phyloP scores from a whole-genome alignment of 2,329 filamentous ascomycete species.

The Aaosphaeria arxii region DNA sequence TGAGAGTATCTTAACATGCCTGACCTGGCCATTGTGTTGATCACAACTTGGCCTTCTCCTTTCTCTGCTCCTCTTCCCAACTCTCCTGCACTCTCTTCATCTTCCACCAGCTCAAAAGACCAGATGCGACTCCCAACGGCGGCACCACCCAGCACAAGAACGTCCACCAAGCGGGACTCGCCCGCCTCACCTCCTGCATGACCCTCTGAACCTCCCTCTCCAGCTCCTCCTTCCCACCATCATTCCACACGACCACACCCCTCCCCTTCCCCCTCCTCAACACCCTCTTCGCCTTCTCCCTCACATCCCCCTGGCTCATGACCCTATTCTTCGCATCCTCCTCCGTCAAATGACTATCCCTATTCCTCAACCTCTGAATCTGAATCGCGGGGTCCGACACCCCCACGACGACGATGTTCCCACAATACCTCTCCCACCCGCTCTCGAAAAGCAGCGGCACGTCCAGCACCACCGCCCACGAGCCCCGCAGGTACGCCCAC shows the following conservation, averaged over 20 bases:
- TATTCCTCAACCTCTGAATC: conserved; percentile 70
- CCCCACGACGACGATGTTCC: conserved; percentile 81
- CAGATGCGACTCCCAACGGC: conserved; percentile 67
- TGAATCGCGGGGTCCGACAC: conserved; percentile 78
- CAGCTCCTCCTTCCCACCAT: conserved; percentile 69
- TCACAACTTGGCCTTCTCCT: conserved; percentile 60
- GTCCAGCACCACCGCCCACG: conserved; percentile 90
- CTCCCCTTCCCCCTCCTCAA: conserved; percentile 60
- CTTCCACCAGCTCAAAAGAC: conserved; percentile 68
- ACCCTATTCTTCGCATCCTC: conserved; percentile 89
- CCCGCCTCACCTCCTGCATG: conserved; percentile 59
- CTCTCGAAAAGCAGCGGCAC: conserved; percentile 90
- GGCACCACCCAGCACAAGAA: conserved; percentile 67
- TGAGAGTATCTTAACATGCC: neutral
- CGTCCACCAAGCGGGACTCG: conserved; percentile 82
- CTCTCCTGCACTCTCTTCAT: conserved; percentile 67
- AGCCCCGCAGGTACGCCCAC: conserved; percentile 68
- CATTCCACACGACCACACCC: conserved; percentile 89
- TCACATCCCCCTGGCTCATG: conserved; percentile 79
- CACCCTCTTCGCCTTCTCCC: conserved; percentile 75
- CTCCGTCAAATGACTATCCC: conserved; percentile 74
- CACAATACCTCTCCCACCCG: conserved; percentile 80
- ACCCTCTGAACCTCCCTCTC: conserved; percentile 63
- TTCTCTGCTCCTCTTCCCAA: conserved; percentile 62
- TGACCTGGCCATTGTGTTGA: neutral